These are phyloP conservation scores for Diophrys sp. DNA, from an alignment of 73 alveolate genomes.

Conservation along the genomic window DNA sequence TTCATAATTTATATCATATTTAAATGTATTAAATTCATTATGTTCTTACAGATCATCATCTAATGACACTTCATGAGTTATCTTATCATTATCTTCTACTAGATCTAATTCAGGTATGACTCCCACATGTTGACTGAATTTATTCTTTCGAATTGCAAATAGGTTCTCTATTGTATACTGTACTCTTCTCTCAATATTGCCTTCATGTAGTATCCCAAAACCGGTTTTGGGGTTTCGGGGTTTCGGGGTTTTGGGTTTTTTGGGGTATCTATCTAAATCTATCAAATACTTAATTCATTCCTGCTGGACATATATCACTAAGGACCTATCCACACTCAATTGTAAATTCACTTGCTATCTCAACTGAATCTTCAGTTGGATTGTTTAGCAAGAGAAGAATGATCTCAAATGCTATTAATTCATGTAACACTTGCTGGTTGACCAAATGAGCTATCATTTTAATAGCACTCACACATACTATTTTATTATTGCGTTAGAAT, in stretches of 20 bases:
- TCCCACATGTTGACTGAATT: constrained; percentile 85
- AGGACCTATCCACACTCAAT: constrained; percentile 98
- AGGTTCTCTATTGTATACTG: constrained; percentile 97
- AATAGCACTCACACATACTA: constrained; percentile 89
- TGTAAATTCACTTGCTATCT: constrained; percentile 87
- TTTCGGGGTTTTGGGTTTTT: no score
- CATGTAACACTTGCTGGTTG: constrained; percentile 94
- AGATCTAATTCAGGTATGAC: constrained; percentile 97
- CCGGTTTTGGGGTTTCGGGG: no score
- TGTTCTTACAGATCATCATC: constrained; percentile 93
- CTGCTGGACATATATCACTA: constrained; percentile 90
- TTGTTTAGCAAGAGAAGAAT: constrained; percentile 88
- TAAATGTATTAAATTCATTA: constrained; percentile 92
- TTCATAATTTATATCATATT: constrained; percentile 90
- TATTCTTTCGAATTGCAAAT: constrained; percentile 90
- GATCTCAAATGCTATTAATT: constrained; percentile 92
- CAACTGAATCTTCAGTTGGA: constrained; percentile 95
- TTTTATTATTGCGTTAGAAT: constrained; percentile 91
- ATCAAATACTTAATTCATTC: constrained; percentile 94
- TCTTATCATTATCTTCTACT: constrained; percentile 98
- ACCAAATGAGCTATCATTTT: constrained; percentile 98
- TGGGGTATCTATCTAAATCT: no score
- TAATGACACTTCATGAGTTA: constrained; percentile 90
- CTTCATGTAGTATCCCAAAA: constrained; percentile 83
- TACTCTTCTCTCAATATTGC: constrained; percentile 84